Percentiles rank a stretch among this genome's conserved stretches.
These are phyloP conservation scores for Phytopythium vexans DNA, from an alignment of 352 stramenopile genomes.

Conservation along the genomic window DNA sequence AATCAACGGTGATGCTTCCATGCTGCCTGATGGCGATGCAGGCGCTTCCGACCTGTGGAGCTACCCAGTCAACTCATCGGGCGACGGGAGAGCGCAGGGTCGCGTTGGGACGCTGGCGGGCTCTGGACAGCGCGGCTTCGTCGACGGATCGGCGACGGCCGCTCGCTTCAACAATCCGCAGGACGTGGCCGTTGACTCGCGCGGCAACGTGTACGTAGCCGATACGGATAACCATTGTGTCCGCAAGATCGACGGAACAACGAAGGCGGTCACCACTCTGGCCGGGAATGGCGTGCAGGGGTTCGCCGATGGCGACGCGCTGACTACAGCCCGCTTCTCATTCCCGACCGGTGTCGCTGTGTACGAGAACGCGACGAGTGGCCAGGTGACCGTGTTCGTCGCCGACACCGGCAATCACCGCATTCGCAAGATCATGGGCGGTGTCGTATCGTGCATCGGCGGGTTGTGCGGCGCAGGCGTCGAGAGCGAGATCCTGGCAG, in stretches of 20 bases:
- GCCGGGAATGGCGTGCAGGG: constrained; percentile 51
- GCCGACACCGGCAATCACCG: constrained; percentile 83
- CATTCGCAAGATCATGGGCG: constrained; percentile 65
- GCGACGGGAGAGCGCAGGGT: constrained; percentile 81
- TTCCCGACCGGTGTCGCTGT: constrained; percentile 70
- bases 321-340: constrained; percentile 47
- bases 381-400: constrained; percentile 51
- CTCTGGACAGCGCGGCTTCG: constrained; percentile 65
- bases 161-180: constrained; percentile 90
- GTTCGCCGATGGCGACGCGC: constrained; percentile 37
- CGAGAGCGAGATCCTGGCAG: constrained; percentile 43
- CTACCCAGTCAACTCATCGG: constrained; percentile 1
- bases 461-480: constrained; percentile 83
- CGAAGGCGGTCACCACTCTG: constrained; percentile 45
- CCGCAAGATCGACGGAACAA: constrained; percentile 61
- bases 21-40: constrained; percentile 23
- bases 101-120: constrained; percentile 89
- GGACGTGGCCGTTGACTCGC: constrained; percentile 89
- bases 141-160: constrained; percentile 51
- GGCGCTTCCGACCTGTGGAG: constrained; percentile 69
- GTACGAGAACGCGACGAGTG: constrained; percentile 29
- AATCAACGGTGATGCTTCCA: constrained; percentile 23
- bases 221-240: constrained; percentile 95
- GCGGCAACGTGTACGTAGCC: constrained; percentile 92
- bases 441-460: constrained; percentile 83